These are phyloP conservation scores for Salvia miltiorrhiza DNA, from an alignment of 257 asterid genomes.

Conservation along the genomic window DNA sequence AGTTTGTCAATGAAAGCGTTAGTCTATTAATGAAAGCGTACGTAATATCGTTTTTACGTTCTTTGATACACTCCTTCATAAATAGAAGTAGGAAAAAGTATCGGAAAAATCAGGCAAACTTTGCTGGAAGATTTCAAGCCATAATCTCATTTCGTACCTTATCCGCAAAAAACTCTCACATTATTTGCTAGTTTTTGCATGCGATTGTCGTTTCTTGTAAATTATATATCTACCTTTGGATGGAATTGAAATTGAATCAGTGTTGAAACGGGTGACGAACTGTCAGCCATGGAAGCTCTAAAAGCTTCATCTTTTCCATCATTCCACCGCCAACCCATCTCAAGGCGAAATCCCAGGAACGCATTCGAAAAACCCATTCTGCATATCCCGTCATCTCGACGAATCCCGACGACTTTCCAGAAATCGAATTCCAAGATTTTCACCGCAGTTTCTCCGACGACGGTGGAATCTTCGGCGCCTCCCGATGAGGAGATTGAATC, in stretches of 20 bases:
- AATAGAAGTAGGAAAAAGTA: too few species aligned
- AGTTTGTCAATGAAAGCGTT: too few species aligned
- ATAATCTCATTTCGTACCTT: too few species aligned
- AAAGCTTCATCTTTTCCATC: constrained; percentile 39
- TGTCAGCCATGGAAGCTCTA: constrained; percentile 57
- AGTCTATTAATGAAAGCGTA: too few species aligned
- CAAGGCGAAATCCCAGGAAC: constrained; percentile 11
- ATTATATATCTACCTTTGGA: not conserved
- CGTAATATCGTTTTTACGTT: too few species aligned
- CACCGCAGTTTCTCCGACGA: constrained; percentile 45
- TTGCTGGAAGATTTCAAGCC: too few species aligned
- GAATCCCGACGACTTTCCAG: constrained; percentile 16
- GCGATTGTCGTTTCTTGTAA: not conserved
- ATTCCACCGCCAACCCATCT: constrained; percentile 16
- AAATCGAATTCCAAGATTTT: constrained; percentile 37
- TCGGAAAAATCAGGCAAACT: too few species aligned
- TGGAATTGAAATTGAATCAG: not conserved
- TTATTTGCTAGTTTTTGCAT: too few species aligned
- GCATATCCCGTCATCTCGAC: constrained; percentile 19
- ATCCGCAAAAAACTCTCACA: too few species aligned
- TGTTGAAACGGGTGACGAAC: not conserved
- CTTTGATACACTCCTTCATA: too few species aligned
- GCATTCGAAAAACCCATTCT: constrained; percentile 16
- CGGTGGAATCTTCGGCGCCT: constrained; percentile 25
- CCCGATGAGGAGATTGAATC: constrained; percentile 30